Evolutionary conservation across 208 protist genomes (phyloP).

Genomic region (Lotmaria passim): DNA sequence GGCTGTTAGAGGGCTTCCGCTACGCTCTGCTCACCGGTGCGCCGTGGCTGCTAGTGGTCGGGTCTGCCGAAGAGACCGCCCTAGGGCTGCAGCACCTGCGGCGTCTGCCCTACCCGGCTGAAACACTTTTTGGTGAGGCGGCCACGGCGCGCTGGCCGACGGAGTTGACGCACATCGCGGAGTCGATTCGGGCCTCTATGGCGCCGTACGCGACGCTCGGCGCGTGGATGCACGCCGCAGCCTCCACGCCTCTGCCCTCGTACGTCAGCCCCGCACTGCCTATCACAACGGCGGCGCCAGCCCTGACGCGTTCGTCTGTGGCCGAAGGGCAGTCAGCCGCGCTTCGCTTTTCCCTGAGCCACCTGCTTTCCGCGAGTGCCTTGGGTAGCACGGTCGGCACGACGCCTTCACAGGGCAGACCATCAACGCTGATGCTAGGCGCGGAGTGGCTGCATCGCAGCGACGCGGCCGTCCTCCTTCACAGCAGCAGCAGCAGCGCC

Average conservation of each 20-base stretch:
- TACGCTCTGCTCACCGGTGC: slow-evolving; percentile 63
- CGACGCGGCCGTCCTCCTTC: background rate
- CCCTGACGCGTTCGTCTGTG: too few relatives aligned
- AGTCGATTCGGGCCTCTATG: slow-evolving; percentile 26
- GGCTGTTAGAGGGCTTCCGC: slow-evolving; percentile 52
- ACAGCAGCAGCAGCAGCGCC: background rate
- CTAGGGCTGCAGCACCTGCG: slow-evolving; percentile 36
- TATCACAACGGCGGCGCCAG: background rate
- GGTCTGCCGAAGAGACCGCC: slow-evolving; percentile 27
- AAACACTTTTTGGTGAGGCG: slow-evolving; percentile 14
- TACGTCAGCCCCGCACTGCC: slow-evolving; percentile 2
- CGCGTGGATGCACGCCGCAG: slow-evolving; percentile 27
- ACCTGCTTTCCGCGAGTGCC: slow-evolving; percentile 22
- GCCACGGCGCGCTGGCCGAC: slow-evolving; percentile 11
- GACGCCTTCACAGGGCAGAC: background rate
- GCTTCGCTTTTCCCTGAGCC: slow-evolving; percentile 13
- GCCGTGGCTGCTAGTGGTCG: slow-evolving; percentile 65
- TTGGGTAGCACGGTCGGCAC: background rate
- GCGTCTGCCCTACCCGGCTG: slow-evolving; percentile 14
- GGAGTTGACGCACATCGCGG: background rate
- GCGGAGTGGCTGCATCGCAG: slow-evolving; percentile 26
- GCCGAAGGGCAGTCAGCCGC: background rate
- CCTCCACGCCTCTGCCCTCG: slow-evolving; percentile 6
- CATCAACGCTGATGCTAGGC: slow-evolving; percentile 14
- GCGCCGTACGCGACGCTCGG: slow-evolving; percentile 10